Conservation (phyloP, 2,329 filamentous ascomycete species). For the Monosporascus sp. region DNA sequence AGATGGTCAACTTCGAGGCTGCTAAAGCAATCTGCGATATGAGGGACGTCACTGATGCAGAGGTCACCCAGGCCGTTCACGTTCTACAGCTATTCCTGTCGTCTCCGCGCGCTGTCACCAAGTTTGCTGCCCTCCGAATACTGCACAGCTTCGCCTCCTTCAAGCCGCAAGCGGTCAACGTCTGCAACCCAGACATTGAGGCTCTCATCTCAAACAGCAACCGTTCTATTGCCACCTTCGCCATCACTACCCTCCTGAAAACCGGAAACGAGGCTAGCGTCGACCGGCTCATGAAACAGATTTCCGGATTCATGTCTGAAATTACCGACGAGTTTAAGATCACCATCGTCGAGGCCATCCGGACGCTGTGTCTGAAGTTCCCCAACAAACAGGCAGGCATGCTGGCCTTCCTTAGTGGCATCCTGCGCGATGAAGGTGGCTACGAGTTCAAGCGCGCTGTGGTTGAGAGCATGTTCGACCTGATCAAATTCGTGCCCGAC, state of each 20-base stretch:
- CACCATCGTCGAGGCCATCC: constrained; percentile 97
- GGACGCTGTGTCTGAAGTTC: constrained; percentile 95
- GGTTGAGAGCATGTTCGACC: constrained; percentile 97
- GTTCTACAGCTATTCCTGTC: constrained; percentile 95
- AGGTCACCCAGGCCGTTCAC: constrained; percentile 88
- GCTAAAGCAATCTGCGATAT: constrained; percentile 97
- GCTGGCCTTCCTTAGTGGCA: constrained; percentile 95
- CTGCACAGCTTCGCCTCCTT: constrained; percentile 95
- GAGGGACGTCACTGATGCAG: constrained; percentile 84
- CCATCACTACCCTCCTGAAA: constrained; percentile 95
- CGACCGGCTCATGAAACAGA: constrained; percentile 97
- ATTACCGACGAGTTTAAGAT: constrained; percentile 99
- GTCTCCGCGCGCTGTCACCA: constrained; percentile 89
- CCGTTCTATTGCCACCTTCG: constrained; percentile 94
- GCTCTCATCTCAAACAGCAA: constrained; percentile 95
- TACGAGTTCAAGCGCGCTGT: constrained; percentile 98
- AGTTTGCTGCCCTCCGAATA: constrained; percentile 94
- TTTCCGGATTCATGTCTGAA: constrained; percentile 96
- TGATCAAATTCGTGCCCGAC: constrained; percentile 98
- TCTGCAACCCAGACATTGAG: constrained; percentile 97
- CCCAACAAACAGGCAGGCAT: constrained; percentile 97
- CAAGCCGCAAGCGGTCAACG: constrained; percentile 86
- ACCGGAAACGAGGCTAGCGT: constrained; percentile 97
- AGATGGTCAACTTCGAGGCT: constrained; percentile 99
- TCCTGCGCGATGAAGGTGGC: constrained; percentile 90